Evolutionary conservation across 768 basidiomycete genomes (phyloP), one percentile per base, ranked within the genome.

Genomic region (Rhizopogon vinicolor): DNA sequence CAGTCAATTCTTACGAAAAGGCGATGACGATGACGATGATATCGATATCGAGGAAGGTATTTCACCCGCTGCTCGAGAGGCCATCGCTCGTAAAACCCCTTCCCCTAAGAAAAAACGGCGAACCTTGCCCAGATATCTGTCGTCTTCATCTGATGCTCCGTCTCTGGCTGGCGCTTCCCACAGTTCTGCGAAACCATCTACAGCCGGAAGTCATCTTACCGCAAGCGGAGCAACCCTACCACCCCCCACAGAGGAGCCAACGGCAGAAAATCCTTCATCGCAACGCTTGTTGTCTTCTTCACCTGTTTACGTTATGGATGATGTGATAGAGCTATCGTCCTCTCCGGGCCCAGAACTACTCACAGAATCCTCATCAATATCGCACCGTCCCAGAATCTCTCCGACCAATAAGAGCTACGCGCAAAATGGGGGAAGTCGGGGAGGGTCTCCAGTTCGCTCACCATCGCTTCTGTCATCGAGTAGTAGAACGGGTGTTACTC

Each of bases 11-110:
- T 76, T 74, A 13, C 68, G 66, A 31, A 73, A 75, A 60, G 80
- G 72, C 4, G 67, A 67, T 14, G 81, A 85, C 51, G 84, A 85
- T 61, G 74, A 75, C 1, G 78, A 81, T 51, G 82, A 87, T 58
- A 64, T 78, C 61, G 83, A 81, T 9, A 78, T 83, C 33, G 81
- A 84, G 63, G 66, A 65, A 9, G 80, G 79, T 5, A 58, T 74
- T 6, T 60, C 69, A 50, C 18, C 8, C 14, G 18, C 33, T 41
- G 42, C 58, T 22, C 31, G 35, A 25, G 33, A 44, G 19, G 35
- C 25, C 14, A 52, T 57, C 55, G 10, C 53, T 41, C 37, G 58
- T 28, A 40, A 53, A 41, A 52, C 54, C 16, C 28, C 40, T 49
- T 28, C 53, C 53, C 51, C 57, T 3, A 55, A 50, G 28, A 40